A percentile compares a stretch with the other conserved stretches of the same genome.
These are phyloP conservation scores for Arthrobotrys iridis DNA, from an alignment of 2,329 filamentous ascomycete species.

Conservation along the genomic window DNA sequence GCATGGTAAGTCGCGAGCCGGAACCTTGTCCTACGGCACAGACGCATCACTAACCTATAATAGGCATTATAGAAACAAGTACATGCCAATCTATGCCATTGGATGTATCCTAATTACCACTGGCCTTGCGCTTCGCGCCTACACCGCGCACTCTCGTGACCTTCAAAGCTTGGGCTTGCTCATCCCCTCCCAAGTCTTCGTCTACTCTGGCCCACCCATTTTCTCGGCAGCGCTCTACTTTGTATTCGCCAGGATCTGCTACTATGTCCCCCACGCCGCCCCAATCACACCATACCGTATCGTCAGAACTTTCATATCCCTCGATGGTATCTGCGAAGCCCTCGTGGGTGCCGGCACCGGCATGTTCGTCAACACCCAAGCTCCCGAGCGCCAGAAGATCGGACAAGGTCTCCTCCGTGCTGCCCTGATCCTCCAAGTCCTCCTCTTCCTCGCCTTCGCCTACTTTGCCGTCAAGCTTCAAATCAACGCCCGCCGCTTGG, in stretches of 20 bases:
- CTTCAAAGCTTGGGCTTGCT: slow-evolving; percentile 43
- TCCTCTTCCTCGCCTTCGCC: slow-evolving; percentile 46
- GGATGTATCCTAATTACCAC: slow-evolving; percentile 26
- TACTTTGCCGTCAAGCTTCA: slow-evolving; percentile 45
- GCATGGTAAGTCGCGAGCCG: slow-evolving; percentile 26
- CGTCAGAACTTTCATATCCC: slow-evolving; percentile 48
- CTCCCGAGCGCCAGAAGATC: slow-evolving; percentile 37
- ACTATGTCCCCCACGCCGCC: slow-evolving; percentile 51
- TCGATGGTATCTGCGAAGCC: slow-evolving; percentile 49
- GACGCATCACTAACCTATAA: not conserved
- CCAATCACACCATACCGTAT: slow-evolving; percentile 48
- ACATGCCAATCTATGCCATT: slow-evolving; percentile 40
- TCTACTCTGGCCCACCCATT: slow-evolving; percentile 51
- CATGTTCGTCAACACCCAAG: slow-evolving; percentile 49
- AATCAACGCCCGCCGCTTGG: slow-evolving; percentile 27
- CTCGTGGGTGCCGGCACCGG: slow-evolving; percentile 43
- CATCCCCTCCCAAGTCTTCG: slow-evolving; percentile 46
- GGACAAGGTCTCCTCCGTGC: slow-evolving; percentile 47
- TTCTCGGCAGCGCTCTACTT: slow-evolving; percentile 50
- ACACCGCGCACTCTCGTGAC: slow-evolving; percentile 21
- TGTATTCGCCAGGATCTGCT: slow-evolving; percentile 42
- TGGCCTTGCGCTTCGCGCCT: slow-evolving; percentile 40
- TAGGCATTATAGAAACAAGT: slow-evolving; percentile 52
- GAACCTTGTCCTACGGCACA: not conserved
- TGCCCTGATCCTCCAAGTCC: slow-evolving; percentile 42